Conservation (phyloP, 2,329 filamentous ascomycete genomes). For the Ceratocystis diversiconidia region DNA sequence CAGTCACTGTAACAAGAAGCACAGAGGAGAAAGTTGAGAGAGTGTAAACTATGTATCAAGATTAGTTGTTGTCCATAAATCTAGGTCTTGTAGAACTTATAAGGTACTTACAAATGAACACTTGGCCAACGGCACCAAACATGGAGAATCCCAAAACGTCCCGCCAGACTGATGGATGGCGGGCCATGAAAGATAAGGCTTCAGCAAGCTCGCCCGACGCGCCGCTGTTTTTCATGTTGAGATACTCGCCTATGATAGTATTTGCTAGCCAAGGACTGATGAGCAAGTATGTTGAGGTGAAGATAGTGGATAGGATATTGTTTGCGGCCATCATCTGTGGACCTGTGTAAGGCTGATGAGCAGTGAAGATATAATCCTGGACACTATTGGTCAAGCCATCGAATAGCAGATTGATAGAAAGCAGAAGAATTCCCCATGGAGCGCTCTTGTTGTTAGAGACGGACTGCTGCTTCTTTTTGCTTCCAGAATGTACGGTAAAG, state of each 20-base stretch:
- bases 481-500: constrained; percentile 75
- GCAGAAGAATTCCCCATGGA: constrained; percentile 65
- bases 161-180: constrained; percentile 68
- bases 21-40: constrained; percentile 83
- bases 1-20: constrained; percentile 86
- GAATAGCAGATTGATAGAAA: constrained; percentile 82
- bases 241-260: constrained; percentile 48
- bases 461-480: constrained; percentile 33
- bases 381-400: constrained; percentile 94
- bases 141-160: constrained; percentile 82
- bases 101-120: constrained; percentile 66
- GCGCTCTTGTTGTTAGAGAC: constrained; percentile 37
- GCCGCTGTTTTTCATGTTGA: constrained; percentile 51
- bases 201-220: constrained; percentile 61
- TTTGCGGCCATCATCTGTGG: constrained; percentile 99
- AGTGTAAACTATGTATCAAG: constrained; percentile 53
- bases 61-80: constrained; percentile 19
- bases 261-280: constrained; percentile 65
- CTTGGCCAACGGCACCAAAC: constrained; percentile 83
- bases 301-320: constrained; percentile 68
- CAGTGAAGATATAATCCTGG: constrained; percentile 82
- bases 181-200: constrained; percentile 67
- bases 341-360: constrained; percentile 68
- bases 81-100: not conserved
- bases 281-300: constrained; percentile 65